A percentile compares a stretch with the other conserved stretches of the same genome.
These are phyloP conservation scores for Phenoliferia sp. DNA, from an alignment of 1,284 basidiomycete species.

Conservation along the genomic window DNA sequence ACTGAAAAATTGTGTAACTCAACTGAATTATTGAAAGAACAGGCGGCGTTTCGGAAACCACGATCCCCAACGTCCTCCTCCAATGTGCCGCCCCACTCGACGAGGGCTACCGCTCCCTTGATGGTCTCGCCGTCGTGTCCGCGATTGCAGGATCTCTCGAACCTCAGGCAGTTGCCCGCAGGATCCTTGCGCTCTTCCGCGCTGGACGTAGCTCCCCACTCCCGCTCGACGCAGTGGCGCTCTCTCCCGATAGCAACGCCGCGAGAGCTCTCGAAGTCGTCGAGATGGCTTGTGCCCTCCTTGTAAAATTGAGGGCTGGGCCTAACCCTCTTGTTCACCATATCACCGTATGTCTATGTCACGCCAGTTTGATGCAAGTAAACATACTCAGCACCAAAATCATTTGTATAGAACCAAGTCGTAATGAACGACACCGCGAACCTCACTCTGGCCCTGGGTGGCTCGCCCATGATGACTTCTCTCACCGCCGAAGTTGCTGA, in stretches of 20 bases:
- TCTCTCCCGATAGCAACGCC: not conserved
- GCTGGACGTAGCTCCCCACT: not conserved
- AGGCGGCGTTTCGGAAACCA: conserved; percentile 80
- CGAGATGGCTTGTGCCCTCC: conserved; percentile 47
- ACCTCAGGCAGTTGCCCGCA: conserved; percentile 48
- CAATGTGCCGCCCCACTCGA: conserved; percentile 26
- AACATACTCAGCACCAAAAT: not conserved
- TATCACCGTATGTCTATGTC: conserved; percentile 49
- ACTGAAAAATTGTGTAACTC: not conserved
- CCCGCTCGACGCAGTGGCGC: not conserved
- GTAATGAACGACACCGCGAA: conserved; percentile 50
- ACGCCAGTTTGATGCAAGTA: too few species aligned
- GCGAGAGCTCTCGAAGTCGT: conserved; percentile 43
- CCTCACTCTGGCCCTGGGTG: conserved; percentile 79
- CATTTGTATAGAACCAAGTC: conserved; percentile 49
- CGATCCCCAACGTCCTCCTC: conserved; percentile 55
- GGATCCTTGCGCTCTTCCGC: conserved; percentile 12
- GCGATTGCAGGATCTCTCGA: conserved; percentile 69
- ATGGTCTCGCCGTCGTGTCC: conserved; percentile 86
- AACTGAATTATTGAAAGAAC: not conserved
- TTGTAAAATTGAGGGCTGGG: conserved; percentile 51
- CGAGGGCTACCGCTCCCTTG: conserved; percentile 46
- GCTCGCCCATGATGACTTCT: conserved; percentile 82
- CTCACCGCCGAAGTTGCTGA: conserved; percentile 77
- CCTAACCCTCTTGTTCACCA: conserved; percentile 68